Conservation (phyloP, 208 protist species). For the Trypanosoma scelopori region DNA sequence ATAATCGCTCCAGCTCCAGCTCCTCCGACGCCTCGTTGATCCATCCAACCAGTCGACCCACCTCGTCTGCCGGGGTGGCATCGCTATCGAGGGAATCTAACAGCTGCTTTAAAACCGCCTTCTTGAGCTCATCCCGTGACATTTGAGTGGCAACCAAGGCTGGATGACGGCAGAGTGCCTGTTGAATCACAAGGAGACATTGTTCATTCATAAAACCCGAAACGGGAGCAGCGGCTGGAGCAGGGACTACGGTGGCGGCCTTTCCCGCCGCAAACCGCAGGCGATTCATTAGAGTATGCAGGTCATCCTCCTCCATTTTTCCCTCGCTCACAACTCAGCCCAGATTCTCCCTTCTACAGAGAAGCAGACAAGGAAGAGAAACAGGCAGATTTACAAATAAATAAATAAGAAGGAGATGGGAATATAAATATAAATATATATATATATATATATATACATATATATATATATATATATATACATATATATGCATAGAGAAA, state of each 20-base stretch:
- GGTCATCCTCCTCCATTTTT: constrained; percentile 47
- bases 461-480: no score
- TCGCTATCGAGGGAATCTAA: constrained; percentile 24
- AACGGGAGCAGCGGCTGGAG: constrained; percentile 6
- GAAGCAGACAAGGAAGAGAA: constrained; percentile 5
- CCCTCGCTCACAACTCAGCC: background rate
- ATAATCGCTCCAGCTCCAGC: constrained; percentile 71
- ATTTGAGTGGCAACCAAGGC: constrained; percentile 24
- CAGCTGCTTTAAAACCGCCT: constrained; percentile 28
- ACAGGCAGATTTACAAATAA: background rate
- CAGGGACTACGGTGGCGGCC: constrained; percentile 14
- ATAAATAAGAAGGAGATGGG: no score
- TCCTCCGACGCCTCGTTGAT: constrained; percentile 63
- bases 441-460: no score
- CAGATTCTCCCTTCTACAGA: no score
- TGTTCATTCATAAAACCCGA: constrained; percentile 40
- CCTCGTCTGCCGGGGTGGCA: constrained; percentile 25
- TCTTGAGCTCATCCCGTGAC: constrained; percentile 28
- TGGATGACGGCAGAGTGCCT: constrained; percentile 69
- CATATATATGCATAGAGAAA: no score
- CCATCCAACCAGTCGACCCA: constrained; percentile 37
- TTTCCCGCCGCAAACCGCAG: constrained; percentile 73
- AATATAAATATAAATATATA: no score
- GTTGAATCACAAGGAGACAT: constrained; percentile 59
- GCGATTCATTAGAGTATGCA: constrained; percentile 65